Percentiles rank a stretch among this genome's conserved stretches.
Evolutionary conservation across 202 grass and related monocot genomes (phyloP).

Genomic region (Zizania palustris): DNA sequence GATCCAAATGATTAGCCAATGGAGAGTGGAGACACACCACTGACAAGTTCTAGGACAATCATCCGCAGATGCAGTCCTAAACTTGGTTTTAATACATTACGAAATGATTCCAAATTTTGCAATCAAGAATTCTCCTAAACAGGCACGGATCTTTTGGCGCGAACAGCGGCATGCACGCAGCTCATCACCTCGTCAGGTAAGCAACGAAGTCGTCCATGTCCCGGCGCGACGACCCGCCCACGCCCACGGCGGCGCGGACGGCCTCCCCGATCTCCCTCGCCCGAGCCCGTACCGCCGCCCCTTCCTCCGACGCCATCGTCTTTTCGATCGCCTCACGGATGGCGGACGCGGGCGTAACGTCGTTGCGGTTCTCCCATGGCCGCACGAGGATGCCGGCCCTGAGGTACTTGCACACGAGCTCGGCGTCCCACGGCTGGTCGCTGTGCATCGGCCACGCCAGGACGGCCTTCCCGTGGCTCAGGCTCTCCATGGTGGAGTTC

Average conservation of each 20-base stretch:
- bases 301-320: constrained; percentile 49
- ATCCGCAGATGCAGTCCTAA: too few species aligned
- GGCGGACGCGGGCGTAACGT: constrained; percentile 33
- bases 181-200: constrained; percentile 38
- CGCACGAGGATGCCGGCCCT: constrained; percentile 50
- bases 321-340: constrained; percentile 46
- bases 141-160: too few species aligned
- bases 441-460: constrained; percentile 87
- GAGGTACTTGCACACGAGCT: constrained; percentile 59
- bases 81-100: too few species aligned
- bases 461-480: constrained; percentile 67
- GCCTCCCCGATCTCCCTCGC: constrained; percentile 39
- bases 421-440: constrained; percentile 80
- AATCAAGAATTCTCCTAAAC: too few species aligned
- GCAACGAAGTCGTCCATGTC: constrained; percentile 47
- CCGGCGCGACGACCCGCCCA: constrained; percentile 44
- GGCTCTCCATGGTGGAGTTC: constrained; percentile 81
- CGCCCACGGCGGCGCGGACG: constrained; percentile 26
- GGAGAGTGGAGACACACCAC: too few species aligned
- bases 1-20: too few species aligned
- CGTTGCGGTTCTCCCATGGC: constrained; percentile 53
- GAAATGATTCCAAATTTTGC: too few species aligned
- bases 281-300: constrained; percentile 2
- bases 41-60: too few species aligned
- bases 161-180: too few species aligned